A percentile compares a stretch with the other conserved stretches of the same genome.
phyloP scores from a whole-genome alignment of 1,139 yeast genomes.

The Lodderomyces metapsilosis region DNA sequence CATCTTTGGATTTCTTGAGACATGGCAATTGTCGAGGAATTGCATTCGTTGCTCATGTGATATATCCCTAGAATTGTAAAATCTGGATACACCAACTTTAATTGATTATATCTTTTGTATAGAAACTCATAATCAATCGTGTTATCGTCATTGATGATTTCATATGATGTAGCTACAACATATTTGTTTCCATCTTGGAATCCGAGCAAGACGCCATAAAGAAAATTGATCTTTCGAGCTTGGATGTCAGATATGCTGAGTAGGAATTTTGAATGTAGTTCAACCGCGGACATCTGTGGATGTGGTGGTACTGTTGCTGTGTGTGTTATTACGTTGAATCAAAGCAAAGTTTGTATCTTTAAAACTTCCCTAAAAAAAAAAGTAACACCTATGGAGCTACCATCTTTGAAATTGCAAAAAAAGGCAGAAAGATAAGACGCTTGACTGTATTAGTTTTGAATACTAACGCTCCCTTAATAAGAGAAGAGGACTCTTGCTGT shows the following conservation, averaged over 20 bases:
- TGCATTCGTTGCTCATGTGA: slow-evolving; percentile 15
- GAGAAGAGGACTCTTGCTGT: too few species aligned
- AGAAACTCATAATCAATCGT: slow-evolving; percentile 25
- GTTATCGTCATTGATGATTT: slow-evolving; percentile 14
- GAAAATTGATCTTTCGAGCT: slow-evolving; percentile 15
- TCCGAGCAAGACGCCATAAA: slow-evolving; percentile 32
- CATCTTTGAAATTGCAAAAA: too few species aligned
- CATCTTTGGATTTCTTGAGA: slow-evolving; percentile 9
- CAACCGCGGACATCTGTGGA: slow-evolving; percentile 12
- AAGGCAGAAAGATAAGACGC: too few species aligned
- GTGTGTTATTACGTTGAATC: too few species aligned
- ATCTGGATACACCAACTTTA: slow-evolving; percentile 27
- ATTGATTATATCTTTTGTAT: slow-evolving; percentile 25
- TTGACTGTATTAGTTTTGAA: too few species aligned
- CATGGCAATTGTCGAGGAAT: slow-evolving; percentile 11
- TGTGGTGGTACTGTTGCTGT: not conserved
- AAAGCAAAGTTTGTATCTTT: too few species aligned
- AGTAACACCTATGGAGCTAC: too few species aligned
- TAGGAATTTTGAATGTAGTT: slow-evolving; percentile 29
- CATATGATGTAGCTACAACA: slow-evolving; percentile 23
- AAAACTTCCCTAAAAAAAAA: too few species aligned
- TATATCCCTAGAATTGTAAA: slow-evolving; percentile 30
- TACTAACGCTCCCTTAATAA: too few species aligned
- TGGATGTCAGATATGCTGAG: slow-evolving; percentile 29
- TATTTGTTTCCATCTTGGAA: slow-evolving; percentile 13